These are phyloP conservation scores for Drechslera avenae DNA, from an alignment of 2,329 filamentous ascomycete species.

Conservation along the genomic window DNA sequence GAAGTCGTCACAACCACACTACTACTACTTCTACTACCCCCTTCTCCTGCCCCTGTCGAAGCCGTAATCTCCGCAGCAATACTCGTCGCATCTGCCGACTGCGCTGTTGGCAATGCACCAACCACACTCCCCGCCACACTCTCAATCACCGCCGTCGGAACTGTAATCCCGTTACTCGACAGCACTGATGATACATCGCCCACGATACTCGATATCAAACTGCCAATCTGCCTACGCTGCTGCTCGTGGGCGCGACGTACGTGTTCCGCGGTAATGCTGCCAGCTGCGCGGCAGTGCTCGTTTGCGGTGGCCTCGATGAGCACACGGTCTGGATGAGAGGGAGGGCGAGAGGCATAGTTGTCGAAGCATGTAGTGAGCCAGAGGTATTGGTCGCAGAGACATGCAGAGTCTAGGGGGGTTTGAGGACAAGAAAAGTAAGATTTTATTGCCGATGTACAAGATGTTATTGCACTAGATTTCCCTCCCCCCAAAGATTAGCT, in stretches of 20 bases:
- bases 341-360: constrained; percentile 10
- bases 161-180: constrained; percentile 6
- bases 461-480: constrained; percentile 7
- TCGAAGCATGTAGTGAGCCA: constrained; percentile 21
- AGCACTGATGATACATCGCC: constrained; percentile 16
- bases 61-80: constrained; percentile 1
- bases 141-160: constrained; percentile 6
- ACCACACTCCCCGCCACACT: constrained; percentile 5
- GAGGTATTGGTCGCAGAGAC: constrained; percentile 20
- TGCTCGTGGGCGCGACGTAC: constrained; percentile 7
- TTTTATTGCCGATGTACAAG: constrained; percentile 10
- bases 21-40: constrained; percentile 2
- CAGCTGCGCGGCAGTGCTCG: constrained; percentile 13
- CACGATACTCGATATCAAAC: constrained; percentile 15
- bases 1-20: background rate
- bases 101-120: background rate
- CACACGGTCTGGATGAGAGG: constrained; percentile 2
- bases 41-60: background rate
- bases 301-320: background rate
- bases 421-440: constrained; percentile 11
- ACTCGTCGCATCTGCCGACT: background rate
- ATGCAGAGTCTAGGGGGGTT: constrained; percentile 3
- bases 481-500: too few relatives aligned
- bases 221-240: constrained; percentile 16
- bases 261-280: constrained; percentile 3